A percentile compares a stretch with the other conserved stretches of the same genome.
Conservation (phyloP, 768 basidiomycete genomes). For the Lactifluus subvellereus region DNA sequence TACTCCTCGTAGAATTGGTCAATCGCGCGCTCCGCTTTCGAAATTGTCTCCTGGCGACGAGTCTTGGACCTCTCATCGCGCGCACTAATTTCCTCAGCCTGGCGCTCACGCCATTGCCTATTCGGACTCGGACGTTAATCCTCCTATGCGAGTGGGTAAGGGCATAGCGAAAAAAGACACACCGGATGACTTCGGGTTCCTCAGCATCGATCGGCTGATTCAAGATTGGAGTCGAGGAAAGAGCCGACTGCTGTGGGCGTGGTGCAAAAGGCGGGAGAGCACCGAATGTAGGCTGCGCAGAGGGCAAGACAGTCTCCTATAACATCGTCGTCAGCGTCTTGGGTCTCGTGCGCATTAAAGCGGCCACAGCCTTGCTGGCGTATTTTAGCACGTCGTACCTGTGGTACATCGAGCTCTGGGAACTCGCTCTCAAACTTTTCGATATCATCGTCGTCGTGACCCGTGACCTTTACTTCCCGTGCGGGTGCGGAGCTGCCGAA, state of each 20-base stretch:
- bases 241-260: constrained; percentile 64
- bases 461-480: constrained; percentile 72
- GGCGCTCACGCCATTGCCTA: constrained; percentile 85
- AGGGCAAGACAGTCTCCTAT: constrained; percentile 20
- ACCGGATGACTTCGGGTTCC: constrained; percentile 86
- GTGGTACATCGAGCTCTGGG: constrained; percentile 63
- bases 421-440: constrained; percentile 83
- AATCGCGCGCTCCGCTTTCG: constrained; percentile 78
- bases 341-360: neutral
- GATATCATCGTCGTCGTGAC: constrained; percentile 62
- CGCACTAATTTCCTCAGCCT: constrained; percentile 72
- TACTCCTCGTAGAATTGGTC: constrained; percentile 91
- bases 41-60: constrained; percentile 76
- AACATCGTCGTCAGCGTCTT: constrained; percentile 21
- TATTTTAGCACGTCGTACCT: constrained; percentile 29
- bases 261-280: constrained; percentile 62
- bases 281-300: constrained; percentile 40
- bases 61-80: constrained; percentile 77
- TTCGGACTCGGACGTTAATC: neutral
- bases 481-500: constrained; percentile 47
- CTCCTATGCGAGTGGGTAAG: neutral
- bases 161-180: constrained; percentile 8
- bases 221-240: constrained; percentile 68
- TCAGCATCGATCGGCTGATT: constrained; percentile 65
- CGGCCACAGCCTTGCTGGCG: neutral